Evolutionary conservation across 371 early-diverging fungal species (phyloP), one percentile per base, ranked within the genome.

Genomic region (Globomyces sp.): DNA sequence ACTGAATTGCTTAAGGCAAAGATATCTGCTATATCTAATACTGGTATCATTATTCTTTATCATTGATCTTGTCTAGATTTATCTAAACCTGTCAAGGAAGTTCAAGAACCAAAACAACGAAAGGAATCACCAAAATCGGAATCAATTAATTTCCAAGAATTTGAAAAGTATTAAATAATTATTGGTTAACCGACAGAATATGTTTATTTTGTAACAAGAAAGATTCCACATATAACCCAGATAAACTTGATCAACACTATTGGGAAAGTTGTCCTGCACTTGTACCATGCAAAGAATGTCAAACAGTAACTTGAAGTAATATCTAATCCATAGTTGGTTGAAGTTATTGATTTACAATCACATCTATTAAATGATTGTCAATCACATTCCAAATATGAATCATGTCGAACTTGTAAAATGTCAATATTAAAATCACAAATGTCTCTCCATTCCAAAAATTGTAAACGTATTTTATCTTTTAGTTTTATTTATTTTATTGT

Each of bases 161-260:
- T 24, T 24, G 24, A 24, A 24, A 24, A 24, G 24, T 24, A 24
- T 24, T 24, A 24, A 24, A 24, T 24, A 24, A 24, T 24, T 24
- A 0, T 24, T 24, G 0, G 24, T 24, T 24, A 24, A 24, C 24
- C 24, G 0, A 66, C n/a, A 72, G 71, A 10, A 69, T 69, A 1
- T 92, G 92, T 72, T 87, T 91, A 10, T 92, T 92, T 63, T 92
- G 92, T 70, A 90, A 88, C 43, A 87, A 90, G 70, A 73, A 74
- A 4, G 85, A 84, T 62, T 78, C 77, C 8, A 73, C 68, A 0
- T 92, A 91, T 63, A 90, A 86, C 6, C 90, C 90, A 50, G 88
- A 90, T 51, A 83, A 77, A 0, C 71, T 92, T 2, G 88, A 91
- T 36, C 69, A 78, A 4, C 92, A 92, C 68, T 91, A 91, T 67